Evolutionary conservation across 257 asterid genomes (phyloP).

Genomic region (Salvia rosmarinus): DNA sequence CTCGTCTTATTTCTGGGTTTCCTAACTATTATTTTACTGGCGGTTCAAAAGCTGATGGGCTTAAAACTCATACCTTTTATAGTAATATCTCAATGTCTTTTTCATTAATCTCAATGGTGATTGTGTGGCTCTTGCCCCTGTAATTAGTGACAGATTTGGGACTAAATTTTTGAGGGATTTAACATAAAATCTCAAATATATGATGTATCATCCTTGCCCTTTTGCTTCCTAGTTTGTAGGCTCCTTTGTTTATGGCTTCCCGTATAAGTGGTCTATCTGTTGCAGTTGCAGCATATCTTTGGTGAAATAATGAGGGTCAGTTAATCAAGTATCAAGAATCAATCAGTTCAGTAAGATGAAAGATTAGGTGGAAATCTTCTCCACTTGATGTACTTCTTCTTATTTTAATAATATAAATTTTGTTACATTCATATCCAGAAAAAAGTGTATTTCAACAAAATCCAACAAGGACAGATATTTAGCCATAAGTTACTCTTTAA

Average conservation of each 20-base stretch:
- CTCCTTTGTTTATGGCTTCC: background rate
- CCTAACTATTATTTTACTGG: background rate
- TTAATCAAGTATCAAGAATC: background rate
- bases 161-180: background rate
- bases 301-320: background rate
- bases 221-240: constrained; percentile 10
- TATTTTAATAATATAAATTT: background rate
- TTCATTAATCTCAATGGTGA: background rate
- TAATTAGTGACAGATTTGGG: background rate
- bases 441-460: background rate
- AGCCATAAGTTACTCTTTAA: background rate
- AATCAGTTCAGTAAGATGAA: background rate
- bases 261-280: background rate
- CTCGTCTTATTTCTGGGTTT: background rate
- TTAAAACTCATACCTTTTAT: background rate
- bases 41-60: background rate
- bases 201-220: too few species aligned
- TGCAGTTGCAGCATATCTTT: background rate
- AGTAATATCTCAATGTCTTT: background rate
- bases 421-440: background rate
- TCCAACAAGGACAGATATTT: background rate
- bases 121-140: background rate
- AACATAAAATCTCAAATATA: background rate
- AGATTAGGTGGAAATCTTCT: background rate
- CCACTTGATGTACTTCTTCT: background rate